Evolutionary conservation across 768 basidiomycete species (phyloP).

Genomic region (Xerocomus potaroensis): DNA sequence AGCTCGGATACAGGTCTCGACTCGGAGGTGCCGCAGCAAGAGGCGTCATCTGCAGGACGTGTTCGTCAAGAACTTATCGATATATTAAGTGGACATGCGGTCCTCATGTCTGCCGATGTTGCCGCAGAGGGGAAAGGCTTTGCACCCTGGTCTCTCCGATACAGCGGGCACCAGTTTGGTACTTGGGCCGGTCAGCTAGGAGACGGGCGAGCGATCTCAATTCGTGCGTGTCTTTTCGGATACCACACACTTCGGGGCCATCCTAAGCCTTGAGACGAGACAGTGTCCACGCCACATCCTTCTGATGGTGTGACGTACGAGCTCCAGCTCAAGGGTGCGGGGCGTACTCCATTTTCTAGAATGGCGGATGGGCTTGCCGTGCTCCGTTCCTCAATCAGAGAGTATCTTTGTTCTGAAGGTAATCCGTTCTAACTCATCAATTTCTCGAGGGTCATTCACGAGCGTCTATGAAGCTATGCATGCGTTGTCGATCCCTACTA

Average conservation of each 20-base stretch:
- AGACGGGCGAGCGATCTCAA: conserved; percentile 91
- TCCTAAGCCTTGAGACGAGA: conserved; percentile 2
- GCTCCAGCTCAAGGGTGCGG: conserved; percentile 92
- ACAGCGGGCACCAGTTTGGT: conserved; percentile 91
- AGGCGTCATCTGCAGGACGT: conserved; percentile 32
- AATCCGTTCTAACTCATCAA: not conserved
- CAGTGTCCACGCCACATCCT: conserved; percentile 79
- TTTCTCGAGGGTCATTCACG: conserved; percentile 33
- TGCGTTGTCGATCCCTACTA: conserved; percentile 86
- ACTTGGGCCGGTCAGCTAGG: conserved; percentile 92
- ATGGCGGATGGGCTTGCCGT: conserved; percentile 94
- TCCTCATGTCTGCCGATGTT: conserved; percentile 45
- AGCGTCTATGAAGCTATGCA: conserved; percentile 48
- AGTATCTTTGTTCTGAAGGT: conserved; percentile 92
- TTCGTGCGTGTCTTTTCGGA: conserved; percentile 42
- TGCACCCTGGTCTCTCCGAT: conserved; percentile 79
- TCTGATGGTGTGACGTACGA: conserved; percentile 59
- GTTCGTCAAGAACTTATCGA: conserved; percentile 73
- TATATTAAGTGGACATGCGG: conserved; percentile 72
- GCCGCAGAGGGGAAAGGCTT: conserved; percentile 33
- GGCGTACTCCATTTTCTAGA: conserved; percentile 91
- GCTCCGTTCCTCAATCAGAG: conserved; percentile 88
- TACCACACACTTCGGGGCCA: not conserved
- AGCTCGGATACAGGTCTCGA: too few relatives aligned
- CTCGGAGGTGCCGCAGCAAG: conserved; percentile 18